phyloP scores from a whole-genome alignment of 164 flowering plant genomes.

The Platanus orientalis region DNA sequence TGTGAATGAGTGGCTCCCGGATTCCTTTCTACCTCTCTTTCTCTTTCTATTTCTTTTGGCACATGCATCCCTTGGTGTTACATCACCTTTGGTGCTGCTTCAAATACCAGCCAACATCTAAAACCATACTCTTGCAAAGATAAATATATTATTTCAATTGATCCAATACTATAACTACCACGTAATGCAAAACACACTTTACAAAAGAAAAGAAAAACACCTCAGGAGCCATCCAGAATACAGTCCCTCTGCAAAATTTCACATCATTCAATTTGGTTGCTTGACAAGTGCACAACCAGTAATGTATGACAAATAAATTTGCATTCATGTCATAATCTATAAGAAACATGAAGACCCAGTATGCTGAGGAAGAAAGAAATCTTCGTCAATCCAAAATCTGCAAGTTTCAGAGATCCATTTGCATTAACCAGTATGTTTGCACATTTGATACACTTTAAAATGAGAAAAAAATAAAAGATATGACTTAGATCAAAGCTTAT shows the following conservation, averaged over 20 bases:
- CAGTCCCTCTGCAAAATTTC: slow-evolving; percentile 89
- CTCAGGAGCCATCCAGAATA: slow-evolving; percentile 99
- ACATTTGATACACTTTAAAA: slow-evolving; percentile 87
- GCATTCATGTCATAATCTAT: slow-evolving; percentile 3
- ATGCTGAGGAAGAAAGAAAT: slow-evolving; percentile 23
- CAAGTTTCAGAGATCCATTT: slow-evolving; percentile 84
- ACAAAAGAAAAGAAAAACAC: slow-evolving; percentile 34
- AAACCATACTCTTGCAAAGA: too few species aligned
- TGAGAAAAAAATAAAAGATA: background rate
- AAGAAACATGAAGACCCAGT: background rate
- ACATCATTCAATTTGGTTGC: slow-evolving; percentile 74
- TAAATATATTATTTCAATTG: too few species aligned
- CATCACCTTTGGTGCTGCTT: too few species aligned
- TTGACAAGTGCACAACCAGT: slow-evolving; percentile 29
- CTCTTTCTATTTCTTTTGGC: too few species aligned
- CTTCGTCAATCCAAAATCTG: slow-evolving; percentile 99
- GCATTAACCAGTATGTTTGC: slow-evolving; percentile 91
- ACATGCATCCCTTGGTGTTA: too few species aligned
- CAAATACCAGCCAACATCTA: too few species aligned
- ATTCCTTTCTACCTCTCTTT: too few species aligned
- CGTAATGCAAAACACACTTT: background rate
- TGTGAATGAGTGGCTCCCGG: too few species aligned
- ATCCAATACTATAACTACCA: background rate
- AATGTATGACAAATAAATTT: slow-evolving; percentile 5
- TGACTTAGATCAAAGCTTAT: background rate